Conservation (phyloP, 768 basidiomycete genomes). For the Auriscalpium vulgare region DNA sequence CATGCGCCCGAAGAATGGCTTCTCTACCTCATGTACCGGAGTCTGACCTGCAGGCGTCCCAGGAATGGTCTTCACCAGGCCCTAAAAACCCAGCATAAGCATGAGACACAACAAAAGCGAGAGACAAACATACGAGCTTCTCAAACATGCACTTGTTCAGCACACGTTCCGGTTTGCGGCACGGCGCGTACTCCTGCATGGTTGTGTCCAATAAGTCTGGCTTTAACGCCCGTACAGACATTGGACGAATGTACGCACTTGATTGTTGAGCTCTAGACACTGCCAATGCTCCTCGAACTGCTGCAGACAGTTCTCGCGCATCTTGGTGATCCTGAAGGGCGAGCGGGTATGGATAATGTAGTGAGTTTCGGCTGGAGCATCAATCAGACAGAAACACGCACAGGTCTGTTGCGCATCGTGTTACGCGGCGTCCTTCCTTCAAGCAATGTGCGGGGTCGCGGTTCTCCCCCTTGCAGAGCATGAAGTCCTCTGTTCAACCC, state of each 20-base stretch:
- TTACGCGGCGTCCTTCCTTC: slow-evolving; percentile 92
- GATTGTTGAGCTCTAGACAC: slow-evolving; percentile 91
- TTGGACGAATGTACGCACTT: slow-evolving; percentile 44
- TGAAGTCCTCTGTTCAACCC: slow-evolving; percentile 67
- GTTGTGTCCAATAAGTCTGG: background rate
- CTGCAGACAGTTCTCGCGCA: slow-evolving; percentile 83
- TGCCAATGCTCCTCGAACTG: slow-evolving; percentile 92
- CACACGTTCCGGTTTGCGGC: slow-evolving; percentile 80
- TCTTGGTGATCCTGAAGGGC: slow-evolving; percentile 70
- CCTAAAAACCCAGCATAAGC: slow-evolving; percentile 37
- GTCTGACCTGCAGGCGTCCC: slow-evolving; percentile 75
- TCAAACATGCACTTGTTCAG: slow-evolving; percentile 95
- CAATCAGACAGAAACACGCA: slow-evolving; percentile 34
- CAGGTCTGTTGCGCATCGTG: slow-evolving; percentile 92
- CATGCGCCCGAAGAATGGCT: slow-evolving; percentile 71
- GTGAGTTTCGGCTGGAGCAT: background rate
- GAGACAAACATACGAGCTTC: slow-evolving; percentile 65
- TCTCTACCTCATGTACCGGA: slow-evolving; percentile 84
- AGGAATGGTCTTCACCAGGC: slow-evolving; percentile 85
- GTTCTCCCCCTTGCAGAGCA: slow-evolving; percentile 95
- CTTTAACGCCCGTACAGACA: background rate
- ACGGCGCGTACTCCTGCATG: slow-evolving; percentile 75
- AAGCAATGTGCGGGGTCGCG: slow-evolving; percentile 88
- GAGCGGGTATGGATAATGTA: background rate
- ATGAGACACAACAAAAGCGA: background rate